Base-by-base conservation (phyloP, 148 eudicot species). In the Gaultheria prostrata region DNA sequence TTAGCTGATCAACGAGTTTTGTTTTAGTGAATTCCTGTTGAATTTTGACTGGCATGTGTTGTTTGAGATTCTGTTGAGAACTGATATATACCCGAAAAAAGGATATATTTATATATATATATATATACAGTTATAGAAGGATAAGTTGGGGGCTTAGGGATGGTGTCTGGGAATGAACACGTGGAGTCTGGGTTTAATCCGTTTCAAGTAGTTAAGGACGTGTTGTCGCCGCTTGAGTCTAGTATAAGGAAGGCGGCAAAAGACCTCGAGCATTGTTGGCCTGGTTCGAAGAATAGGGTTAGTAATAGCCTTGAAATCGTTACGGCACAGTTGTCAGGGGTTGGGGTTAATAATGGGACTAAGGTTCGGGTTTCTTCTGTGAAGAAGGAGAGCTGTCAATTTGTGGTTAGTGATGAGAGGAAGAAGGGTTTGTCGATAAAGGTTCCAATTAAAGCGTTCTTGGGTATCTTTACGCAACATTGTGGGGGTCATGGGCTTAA, bases 241-340 rank as follows among this genome's bases (percentile, higher is more conserved):
- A 88, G 96, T 85, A 79, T 96, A 18, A 87, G 79, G 85, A 97
- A 94, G 81, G 99, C 90, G 0, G 90, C 95, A 0, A 93, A 93
- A 82, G 97, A 94, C 87, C 87, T 97, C 4, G 98, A 97, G 88
- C 89, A 86, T 88, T 86, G 89, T 50, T 92, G 93, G 93, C 90
- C 91, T n/a, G 86, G 84, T 82, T 75, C 80, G 33, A 94, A 91
- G 79, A 87, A 67, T 79, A 86, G 84, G 63, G 39, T 46, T 76
- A 43, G 69, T 69, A 57, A 81, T 65, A 80, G 85, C 76, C 81
- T 67, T 82, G 90, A 82, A 57, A 45, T 88, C 70, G 63, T 86
- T 82, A 81, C 82, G 67, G 48, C 54, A 57, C 81, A 80, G 50
- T 85, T 84, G 56, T 73, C 24, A 81, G 79, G 81, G 80, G 70